Base-by-base conservation (phyloP, 805 yeast species). In the Pichia insulana region DNA sequence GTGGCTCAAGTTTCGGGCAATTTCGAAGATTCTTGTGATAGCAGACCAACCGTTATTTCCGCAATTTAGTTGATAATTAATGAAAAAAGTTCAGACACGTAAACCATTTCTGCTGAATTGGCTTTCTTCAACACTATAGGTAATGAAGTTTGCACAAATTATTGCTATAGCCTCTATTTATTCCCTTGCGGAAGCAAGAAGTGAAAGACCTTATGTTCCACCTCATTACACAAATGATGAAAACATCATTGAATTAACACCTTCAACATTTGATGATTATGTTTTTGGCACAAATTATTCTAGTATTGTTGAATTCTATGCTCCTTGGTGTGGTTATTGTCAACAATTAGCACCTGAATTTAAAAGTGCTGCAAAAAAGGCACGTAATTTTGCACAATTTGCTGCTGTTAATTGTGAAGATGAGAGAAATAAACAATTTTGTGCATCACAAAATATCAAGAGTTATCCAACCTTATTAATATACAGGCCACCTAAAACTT, bases 291-390 rank as follows among this genome's bases (percentile, higher is more conserved):
- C 94, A 2, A 87, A 87, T 57, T 83, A 86, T 53, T 83, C 95
- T 2, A 63, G 95, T 2, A 64, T 88, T 16, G 88, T 87, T 18
- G 88, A 88, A 65, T 89, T 89, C 62, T 89, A 83, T 61, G 97
- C 97, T 4, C 96, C 97, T 31, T 89, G 97, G 97, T 90, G 98
- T 67, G 96, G 97, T 5, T 87, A 90, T 62, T 90, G 98, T 63
- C 73, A 79, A 53, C 72, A 77, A 44, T 65, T 90, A 39, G 74
- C 78, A 45, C 80, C 83, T 3, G 76, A 76, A 2, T 82, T 70
- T 60, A 65, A 68, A 38, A 80, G 80, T 55, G 76, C 80, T 12
- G 94, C 84, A 7, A 74, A 73, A 40, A 59, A 64, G 25, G 65
- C 84, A 7, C 71, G 73, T 25, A 75, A 74, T 7, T 62, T 74